Base-by-base conservation (phyloP, 495 filamentous ascomycete genomes). In the Cetradonia linearis region DNA sequence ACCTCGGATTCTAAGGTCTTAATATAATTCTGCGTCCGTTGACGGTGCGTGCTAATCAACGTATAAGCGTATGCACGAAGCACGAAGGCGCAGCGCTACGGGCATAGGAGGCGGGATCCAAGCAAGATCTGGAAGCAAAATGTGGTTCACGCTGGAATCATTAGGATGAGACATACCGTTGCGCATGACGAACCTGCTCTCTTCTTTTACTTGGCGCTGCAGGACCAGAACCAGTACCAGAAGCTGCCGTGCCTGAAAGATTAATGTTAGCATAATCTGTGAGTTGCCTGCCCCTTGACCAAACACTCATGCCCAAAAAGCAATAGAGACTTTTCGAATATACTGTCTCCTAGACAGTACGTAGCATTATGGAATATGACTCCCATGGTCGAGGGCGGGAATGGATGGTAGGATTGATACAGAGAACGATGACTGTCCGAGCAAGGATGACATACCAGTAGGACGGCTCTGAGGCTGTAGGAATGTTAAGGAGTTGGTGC, bases 11-110 rank as follows among this genome's bases (percentile, higher is more conserved):
- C 66, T 6, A 68, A 47, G 8, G 66, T 66, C 60, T 68, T 66
- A 60, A 68, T 68, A 54, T 68, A 68, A 40, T 68, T 68, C 50
- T 68, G 66, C 11, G 66, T 68, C 34, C 66, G 64, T 56, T 68
- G 66, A 52, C 66, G 66, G 64, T 68, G 66, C 34, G 64, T 66
- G 20, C 66, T 68, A 55, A 13, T 7, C 31, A 28, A 44, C 47
- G 16, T 59, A 14, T 59, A 28, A 52, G 47, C 11, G 49, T 33
- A 31, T 28, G 31, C 33, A 25, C 18, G 33, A 23, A 7, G 18
- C n/a, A 44, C 16, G 31, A 36, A 53, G 18, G 44, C n/a, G 18
- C 7, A 2, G 34, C 37, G 36, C 37, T 14, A 16, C 16, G 57
- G 16, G 14, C 3, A 18, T 2, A 30, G 11, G 40, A 7, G 6